Conservation (phyloP, 2,329 filamentous ascomycete species). For the Neopestalotiopsis sp. region DNA sequence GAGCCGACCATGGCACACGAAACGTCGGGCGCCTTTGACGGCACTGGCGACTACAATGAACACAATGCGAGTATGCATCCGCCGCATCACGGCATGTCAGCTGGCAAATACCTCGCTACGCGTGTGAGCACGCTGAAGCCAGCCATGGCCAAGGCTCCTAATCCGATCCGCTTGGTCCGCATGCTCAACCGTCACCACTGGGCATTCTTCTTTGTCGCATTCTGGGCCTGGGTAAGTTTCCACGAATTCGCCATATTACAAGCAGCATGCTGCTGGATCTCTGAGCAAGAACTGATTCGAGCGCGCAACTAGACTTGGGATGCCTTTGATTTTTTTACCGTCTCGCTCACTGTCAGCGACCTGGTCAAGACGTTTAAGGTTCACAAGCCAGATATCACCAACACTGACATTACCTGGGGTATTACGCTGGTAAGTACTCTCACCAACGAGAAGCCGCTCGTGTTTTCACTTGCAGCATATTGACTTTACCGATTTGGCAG, state of each 20-base stretch:
- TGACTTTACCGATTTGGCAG: background rate
- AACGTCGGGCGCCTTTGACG: constrained; percentile 13
- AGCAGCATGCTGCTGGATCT: background rate
- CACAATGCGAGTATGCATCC: constrained; percentile 36
- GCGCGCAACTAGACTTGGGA: constrained; percentile 57
- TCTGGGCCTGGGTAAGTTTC: constrained; percentile 58
- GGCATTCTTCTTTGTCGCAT: constrained; percentile 61
- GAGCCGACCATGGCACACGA: constrained; percentile 2
- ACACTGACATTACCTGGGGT: constrained; percentile 67
- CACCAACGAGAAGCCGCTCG: background rate
- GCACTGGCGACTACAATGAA: constrained; percentile 15
- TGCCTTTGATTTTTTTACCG: constrained; percentile 71
- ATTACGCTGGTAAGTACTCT: constrained; percentile 55
- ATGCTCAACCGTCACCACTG: constrained; percentile 58
- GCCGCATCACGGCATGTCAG: constrained; percentile 56
- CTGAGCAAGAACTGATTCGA: background rate
- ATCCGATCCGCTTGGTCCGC: constrained; percentile 54
- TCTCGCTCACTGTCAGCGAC: constrained; percentile 62
- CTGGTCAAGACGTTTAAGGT: constrained; percentile 59
- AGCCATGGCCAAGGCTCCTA: constrained; percentile 59
- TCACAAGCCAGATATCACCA: constrained; percentile 61
- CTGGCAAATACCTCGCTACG: constrained; percentile 52
- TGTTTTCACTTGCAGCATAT: background rate
- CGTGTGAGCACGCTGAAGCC: constrained; percentile 63
- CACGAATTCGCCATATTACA: background rate